Base-by-base conservation (phyloP, 2,329 filamentous ascomycete species). In the Pseudonectria buxi region DNA sequence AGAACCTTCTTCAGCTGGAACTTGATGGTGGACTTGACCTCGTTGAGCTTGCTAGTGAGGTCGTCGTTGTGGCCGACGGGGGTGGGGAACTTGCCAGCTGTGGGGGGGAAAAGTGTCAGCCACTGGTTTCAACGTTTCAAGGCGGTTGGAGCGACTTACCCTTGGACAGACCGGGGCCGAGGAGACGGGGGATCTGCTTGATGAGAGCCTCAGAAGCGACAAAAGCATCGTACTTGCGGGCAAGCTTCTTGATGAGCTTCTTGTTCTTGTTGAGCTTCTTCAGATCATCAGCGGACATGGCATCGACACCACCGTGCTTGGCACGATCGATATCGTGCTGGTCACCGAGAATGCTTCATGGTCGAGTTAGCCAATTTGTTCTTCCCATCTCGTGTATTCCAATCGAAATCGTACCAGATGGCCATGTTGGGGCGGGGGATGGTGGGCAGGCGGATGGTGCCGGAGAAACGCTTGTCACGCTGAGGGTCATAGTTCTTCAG, bases 261-360 rank as follows among this genome's bases (percentile, higher is more conserved):
- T 98, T 96, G 87, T 98, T 98, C 87, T 98, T 98, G 85, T 98
- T 98, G 57, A 98, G 87, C 85, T 98, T 98, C 86, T 98, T 98
- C 74, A 98, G 75, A 72, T 98, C 92, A 62, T 98, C 92, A 54
- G 86, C 72, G 62, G 86, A 94, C 92, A 96, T 96, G 74, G 90
- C 88, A 66, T 98, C 92, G 57, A 96, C 81, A 68, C 88, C 90
- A 63, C 88, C 86, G 79, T 98, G 92, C 83, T 98, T 98, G 65
- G 92, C 90, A 80, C 92, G 89, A 70, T 98, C 92, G 65, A 98
- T 94, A 80, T 98, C 92, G 79, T 96, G 90, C 83, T 78, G 75
- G 70, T 79, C 75, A 74, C 75, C 75, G 41, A 79, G 68, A 58
- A 79, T 79, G 73, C 62, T 61, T 28, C 13, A 34, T 11, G n/a